Percentiles rank a stretch among this genome's conserved stretches.
These are phyloP conservation scores for Fraxinus pennsylvanica DNA, from an alignment of 257 asterid species.

Conservation along the genomic window DNA sequence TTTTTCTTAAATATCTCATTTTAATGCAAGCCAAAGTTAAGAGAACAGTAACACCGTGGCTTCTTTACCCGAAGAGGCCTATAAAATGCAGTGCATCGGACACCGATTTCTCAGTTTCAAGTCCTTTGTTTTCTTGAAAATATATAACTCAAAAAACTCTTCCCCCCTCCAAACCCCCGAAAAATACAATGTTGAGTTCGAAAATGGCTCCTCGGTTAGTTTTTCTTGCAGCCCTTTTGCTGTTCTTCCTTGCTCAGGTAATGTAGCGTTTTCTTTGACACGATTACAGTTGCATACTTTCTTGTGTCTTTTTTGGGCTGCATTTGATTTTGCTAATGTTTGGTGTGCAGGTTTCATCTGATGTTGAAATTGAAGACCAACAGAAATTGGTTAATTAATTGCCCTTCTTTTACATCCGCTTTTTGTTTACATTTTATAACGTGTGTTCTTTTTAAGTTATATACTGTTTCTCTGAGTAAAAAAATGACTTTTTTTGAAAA, in stretches of 20 bases:
- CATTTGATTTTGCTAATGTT: neutral
- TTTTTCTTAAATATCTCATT: no score
- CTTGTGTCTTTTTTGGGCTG: neutral
- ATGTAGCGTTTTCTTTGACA: neutral
- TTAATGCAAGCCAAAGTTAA: no score
- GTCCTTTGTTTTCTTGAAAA: neutral
- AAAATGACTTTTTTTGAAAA: neutral
- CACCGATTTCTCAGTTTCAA: neutral
- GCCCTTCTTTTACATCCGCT: neutral
- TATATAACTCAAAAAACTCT: neutral
- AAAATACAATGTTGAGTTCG: neutral
- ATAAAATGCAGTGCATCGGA: conserved; percentile 17
- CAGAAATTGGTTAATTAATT: conserved; percentile 30
- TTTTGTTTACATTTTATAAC: conserved; percentile 17
- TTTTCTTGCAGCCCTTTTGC: conserved; percentile 38
- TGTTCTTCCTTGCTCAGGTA: conserved; percentile 51
- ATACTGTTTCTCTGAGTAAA: neutral
- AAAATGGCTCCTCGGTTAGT: conserved; percentile 45
- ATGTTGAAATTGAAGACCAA: conserved; percentile 41
- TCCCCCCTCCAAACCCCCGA: neutral
- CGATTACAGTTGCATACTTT: neutral
- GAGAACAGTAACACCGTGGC: neutral
- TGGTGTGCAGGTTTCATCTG: conserved; percentile 56
- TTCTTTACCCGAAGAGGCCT: neutral
- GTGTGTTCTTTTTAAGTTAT: neutral